Base-by-base conservation (phyloP, 768 basidiomycete species). In the Rhodotorula sphaerocarpa region DNA sequence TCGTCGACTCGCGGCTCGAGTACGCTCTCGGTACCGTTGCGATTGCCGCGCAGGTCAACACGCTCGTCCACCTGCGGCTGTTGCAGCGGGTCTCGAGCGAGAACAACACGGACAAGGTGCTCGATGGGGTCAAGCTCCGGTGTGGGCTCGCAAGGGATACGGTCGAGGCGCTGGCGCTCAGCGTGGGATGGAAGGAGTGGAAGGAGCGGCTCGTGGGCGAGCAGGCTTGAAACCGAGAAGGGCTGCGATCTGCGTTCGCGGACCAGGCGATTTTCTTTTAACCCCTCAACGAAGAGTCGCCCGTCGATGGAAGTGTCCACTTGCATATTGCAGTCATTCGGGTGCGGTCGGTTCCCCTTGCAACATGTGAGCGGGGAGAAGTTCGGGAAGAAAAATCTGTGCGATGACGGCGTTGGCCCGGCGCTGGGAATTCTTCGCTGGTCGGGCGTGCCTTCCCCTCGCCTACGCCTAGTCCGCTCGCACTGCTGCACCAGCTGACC, bases 61-160 rank as follows among this genome's bases (percentile, higher is more conserved):
- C 64, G 7, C 51, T 69, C 44, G 33, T 69, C 50, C 28, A 39
- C 23, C 55, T 69, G 16, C 34, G 64, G 2, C 55, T 69, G 25
- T 47, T 69, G 31, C 16, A 44, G 20, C 59, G 59, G 39, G 65
- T 51, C 23, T 61, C 59, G 30, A 41, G 31, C 46, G 23, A 44
- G 16, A 27, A 50, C 1, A 59, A 51, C 18, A 16, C 58, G 11
- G 63, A 69, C 36, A 64, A 59, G 43, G 41, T 61, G 23, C 54
- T 69, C 31, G 61, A 63, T 21, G 68, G 68, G 18, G 55, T 69
- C 54, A 62, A 65, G 54, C 46, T 69, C n/a, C 53, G 57, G 50
- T 66, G 68, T 34, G 50, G 34, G 15, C 43, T 69, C 21, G 55
- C 45, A n/a, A 56, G 50, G 36, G 64, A 63, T 10, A 41, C 46